phyloP scores from a whole-genome alignment of 495 filamentous ascomycete genomes.

The Hyaloscypha bicolor region DNA sequence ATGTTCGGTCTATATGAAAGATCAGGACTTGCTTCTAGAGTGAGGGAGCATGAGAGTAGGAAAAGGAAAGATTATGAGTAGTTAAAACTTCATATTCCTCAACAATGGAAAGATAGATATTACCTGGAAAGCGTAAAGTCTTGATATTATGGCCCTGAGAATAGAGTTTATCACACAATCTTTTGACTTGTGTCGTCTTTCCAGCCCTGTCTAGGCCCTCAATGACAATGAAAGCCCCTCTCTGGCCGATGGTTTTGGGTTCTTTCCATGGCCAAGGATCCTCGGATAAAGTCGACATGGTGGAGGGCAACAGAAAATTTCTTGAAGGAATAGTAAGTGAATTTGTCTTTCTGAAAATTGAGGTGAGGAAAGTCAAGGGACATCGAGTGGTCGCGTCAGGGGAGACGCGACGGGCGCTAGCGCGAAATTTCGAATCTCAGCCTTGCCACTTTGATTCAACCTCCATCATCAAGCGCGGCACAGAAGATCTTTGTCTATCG shows the following conservation, averaged over 20 bases:
- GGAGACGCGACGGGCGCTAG: slow-evolving; percentile 16
- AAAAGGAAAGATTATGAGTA: neutral
- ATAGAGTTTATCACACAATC: slow-evolving; percentile 66
- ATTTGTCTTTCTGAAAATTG: too few species aligned
- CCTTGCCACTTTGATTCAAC: slow-evolving; percentile 16
- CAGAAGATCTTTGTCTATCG: neutral
- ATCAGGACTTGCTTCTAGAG: slow-evolving; percentile 3
- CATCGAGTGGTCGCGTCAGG: neutral
- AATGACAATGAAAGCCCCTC: slow-evolving; percentile 83
- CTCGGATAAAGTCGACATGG: slow-evolving; percentile 18
- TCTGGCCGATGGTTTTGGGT: slow-evolving; percentile 34
- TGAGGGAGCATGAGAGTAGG: neutral
- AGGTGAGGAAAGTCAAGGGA: too few species aligned
- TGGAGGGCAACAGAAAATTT: neutral
- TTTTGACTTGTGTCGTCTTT: slow-evolving; percentile 90
- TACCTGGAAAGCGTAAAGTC: slow-evolving; percentile 89
- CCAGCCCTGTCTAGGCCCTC: slow-evolving; percentile 94
- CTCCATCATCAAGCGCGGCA: slow-evolving; percentile 4
- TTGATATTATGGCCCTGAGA: slow-evolving; percentile 63
- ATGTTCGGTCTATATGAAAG: slow-evolving; percentile 73
- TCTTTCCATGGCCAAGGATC: slow-evolving; percentile 24
- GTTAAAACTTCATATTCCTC: neutral
- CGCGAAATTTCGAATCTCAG: slow-evolving; percentile 16
- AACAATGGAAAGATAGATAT: neutral
- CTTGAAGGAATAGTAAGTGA: neutral